Evolutionary conservation across 495 filamentous ascomycete genomes (phyloP).

Genomic region (Tuber aestivum): DNA sequence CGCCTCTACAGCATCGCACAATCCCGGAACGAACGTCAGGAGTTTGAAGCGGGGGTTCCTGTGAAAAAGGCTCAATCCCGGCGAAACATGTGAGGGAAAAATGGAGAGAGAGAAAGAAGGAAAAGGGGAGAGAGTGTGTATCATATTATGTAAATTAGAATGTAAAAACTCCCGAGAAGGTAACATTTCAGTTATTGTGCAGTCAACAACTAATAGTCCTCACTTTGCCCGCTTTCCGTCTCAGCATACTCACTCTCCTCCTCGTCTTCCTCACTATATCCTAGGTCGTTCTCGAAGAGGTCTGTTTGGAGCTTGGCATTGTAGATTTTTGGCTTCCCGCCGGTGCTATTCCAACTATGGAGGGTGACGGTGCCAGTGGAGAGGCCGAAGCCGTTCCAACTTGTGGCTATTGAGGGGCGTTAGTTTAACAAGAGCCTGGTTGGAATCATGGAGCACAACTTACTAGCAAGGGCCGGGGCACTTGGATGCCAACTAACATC

Average conservation of each 20-base stretch:
- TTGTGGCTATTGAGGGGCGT: slow-evolving; percentile 53
- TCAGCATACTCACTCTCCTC: neutral
- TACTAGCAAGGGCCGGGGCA: slow-evolving; percentile 82
- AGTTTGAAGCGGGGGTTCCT: too few relatives aligned
- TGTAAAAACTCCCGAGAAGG: neutral
- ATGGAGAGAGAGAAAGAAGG: neutral
- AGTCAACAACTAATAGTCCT: neutral
- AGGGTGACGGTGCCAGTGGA: slow-evolving; percentile 60
- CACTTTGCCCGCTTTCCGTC: neutral
- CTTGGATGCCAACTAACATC: slow-evolving; percentile 95
- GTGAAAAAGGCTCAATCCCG: neutral
- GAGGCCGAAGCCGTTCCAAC: slow-evolving; percentile 64
- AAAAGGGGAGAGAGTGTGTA: too few relatives aligned
- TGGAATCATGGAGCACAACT: slow-evolving; percentile 2
- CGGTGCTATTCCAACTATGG: slow-evolving; percentile 58
- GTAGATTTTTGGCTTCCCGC: neutral
- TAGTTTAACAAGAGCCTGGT: neutral
- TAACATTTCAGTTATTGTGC: neutral
- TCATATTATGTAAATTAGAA: too few relatives aligned
- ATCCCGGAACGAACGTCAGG: neutral
- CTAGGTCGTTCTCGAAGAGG: neutral
- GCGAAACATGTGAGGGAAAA: neutral
- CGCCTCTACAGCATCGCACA: neutral
- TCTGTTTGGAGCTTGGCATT: neutral
- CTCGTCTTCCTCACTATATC: neutral